Conservation (phyloP, 306 rosid genomes). For the Quercus bicolor region DNA sequence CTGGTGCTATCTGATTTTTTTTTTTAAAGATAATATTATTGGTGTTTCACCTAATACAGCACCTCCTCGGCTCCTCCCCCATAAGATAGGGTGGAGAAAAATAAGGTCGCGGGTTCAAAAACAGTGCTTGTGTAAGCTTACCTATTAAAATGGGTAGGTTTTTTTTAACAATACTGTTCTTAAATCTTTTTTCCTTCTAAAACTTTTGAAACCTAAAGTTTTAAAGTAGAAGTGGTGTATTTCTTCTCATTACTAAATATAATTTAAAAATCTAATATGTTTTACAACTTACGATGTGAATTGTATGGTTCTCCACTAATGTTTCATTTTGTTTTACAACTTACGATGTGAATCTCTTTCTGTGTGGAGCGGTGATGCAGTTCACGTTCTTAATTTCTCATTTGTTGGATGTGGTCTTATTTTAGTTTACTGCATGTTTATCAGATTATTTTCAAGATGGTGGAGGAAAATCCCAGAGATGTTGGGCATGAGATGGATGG, state of each 20-base stretch:
- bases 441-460: conserved; percentile 95
- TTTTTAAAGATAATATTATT: neutral
- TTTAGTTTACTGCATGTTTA: conserved; percentile 22
- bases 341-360: neutral
- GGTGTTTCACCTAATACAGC: too few relatives aligned
- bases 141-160: too few relatives aligned
- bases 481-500: conserved; percentile 99
- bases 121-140: too few relatives aligned
- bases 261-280: neutral
- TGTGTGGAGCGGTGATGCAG: neutral
- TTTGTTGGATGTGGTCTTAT: conserved; percentile 15
- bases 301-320: neutral
- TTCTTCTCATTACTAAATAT: neutral
- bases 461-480: conserved; percentile 97
- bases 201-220: neutral
- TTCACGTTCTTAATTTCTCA: neutral
- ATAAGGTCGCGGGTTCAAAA: too few relatives aligned
- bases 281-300: neutral
- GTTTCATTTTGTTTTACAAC: neutral
- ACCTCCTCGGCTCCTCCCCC: too few relatives aligned
- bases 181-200: too few relatives aligned
- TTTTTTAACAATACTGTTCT: too few relatives aligned
- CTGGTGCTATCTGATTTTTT: neutral
- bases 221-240: neutral
- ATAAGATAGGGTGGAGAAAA: too few relatives aligned